phyloP scores from a whole-genome alignment of 1,139 yeast species.

The Saccharomyces pastorianus region DNA sequence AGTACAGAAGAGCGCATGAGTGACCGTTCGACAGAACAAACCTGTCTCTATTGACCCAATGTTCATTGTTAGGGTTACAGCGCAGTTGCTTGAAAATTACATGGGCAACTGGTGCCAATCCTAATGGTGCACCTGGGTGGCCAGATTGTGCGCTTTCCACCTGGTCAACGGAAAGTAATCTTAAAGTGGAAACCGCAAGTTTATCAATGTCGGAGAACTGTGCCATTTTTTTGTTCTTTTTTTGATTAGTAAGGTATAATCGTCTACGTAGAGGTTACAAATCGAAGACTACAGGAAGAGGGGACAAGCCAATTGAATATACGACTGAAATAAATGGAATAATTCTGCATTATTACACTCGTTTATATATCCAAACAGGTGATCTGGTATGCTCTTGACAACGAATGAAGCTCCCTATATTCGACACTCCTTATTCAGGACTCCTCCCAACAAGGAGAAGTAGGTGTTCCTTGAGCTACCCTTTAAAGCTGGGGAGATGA shows the following conservation, averaged over 20 bases:
- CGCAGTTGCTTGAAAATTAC: slow-evolving; percentile 68
- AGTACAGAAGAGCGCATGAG: slow-evolving; percentile 85
- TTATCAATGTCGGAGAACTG: slow-evolving; percentile 50
- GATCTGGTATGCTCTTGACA: background rate
- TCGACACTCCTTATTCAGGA: background rate
- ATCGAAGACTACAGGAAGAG: background rate
- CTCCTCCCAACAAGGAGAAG: background rate
- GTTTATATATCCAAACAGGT: background rate
- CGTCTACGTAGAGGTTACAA: background rate
- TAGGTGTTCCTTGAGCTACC: background rate
- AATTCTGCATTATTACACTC: background rate
- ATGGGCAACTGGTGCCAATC: slow-evolving; percentile 85
- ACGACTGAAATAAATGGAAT: background rate
- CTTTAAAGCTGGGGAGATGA: slow-evolving; percentile 1
- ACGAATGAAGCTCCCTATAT: background rate
- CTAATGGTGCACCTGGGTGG: slow-evolving; percentile 99
- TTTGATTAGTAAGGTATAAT: background rate
- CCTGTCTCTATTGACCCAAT: slow-evolving; percentile 92
- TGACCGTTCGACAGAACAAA: slow-evolving; percentile 94
- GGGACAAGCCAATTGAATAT: background rate
- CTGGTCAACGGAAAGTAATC: slow-evolving; percentile 82
- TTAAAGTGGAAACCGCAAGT: slow-evolving; percentile 77
- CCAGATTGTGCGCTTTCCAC: slow-evolving; percentile 89
- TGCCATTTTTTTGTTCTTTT: slow-evolving; percentile 10
- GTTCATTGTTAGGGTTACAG: slow-evolving; percentile 84